These are phyloP conservation scores for Calonectria pseudoturangicola DNA, from an alignment of 2,329 filamentous ascomycete genomes.

Conservation along the genomic window DNA sequence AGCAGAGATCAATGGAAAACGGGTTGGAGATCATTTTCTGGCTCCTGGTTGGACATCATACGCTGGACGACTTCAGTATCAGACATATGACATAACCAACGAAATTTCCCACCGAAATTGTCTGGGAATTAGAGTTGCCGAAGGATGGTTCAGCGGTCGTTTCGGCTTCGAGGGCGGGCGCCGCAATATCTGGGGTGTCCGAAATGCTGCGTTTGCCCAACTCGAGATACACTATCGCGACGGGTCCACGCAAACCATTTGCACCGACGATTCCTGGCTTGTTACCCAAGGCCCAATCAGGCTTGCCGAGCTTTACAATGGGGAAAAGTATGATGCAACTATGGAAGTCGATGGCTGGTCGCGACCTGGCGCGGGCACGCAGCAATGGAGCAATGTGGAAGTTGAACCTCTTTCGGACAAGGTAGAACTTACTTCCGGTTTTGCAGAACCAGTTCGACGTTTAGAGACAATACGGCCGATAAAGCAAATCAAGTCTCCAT, in stretches of 20 bases:
- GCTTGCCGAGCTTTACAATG: conserved; percentile 69
- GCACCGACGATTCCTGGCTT: conserved; percentile 64
- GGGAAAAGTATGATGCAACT: conserved; percentile 69
- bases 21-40: conserved; percentile 62
- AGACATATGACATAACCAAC: conserved; percentile 69
- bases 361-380: not conserved
- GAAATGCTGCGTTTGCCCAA: conserved; percentile 62
- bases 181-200: conserved; percentile 61
- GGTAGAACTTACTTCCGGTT: conserved; percentile 61
- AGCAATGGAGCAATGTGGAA: conserved; percentile 42
- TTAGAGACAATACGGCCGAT: conserved; percentile 36
- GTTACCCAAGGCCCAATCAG: conserved; percentile 58
- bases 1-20: conserved; percentile 65
- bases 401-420: conserved; percentile 37
- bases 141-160: conserved; percentile 70
- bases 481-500: conserved; percentile 56
- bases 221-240: conserved; percentile 61
- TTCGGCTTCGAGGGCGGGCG: conserved; percentile 55
- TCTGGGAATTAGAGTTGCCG: conserved; percentile 59
- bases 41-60: conserved; percentile 72
- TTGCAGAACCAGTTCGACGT: conserved; percentile 61
- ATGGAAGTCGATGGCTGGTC: conserved; percentile 51
- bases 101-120: conserved; percentile 51
- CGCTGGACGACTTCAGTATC: conserved; percentile 66
- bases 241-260: conserved; percentile 53